Percentiles rank a stretch among this genome's conserved stretches.
phyloP scores from a whole-genome alignment of 2,329 filamentous ascomycete genomes.

The Aureobasidium sp. region DNA sequence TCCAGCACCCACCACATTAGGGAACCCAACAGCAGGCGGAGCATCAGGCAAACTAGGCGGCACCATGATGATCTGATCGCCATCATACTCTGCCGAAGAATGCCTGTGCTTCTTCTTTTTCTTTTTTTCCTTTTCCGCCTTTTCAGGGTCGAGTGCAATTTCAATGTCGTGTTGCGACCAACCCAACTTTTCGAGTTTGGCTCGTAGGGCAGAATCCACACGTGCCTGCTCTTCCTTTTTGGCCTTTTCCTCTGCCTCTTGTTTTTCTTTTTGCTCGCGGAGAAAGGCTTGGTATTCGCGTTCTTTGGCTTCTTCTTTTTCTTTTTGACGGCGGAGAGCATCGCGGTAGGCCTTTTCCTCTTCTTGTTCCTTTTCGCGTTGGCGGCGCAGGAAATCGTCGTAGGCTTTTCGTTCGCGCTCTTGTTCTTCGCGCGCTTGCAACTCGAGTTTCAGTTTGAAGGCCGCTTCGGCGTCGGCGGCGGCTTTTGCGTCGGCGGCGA shows the following conservation, averaged over 20 bases:
- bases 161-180: slow-evolving; percentile 44
- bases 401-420: slow-evolving; percentile 20
- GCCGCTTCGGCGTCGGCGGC: neutral
- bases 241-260: slow-evolving; percentile 36
- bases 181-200: slow-evolving; percentile 38
- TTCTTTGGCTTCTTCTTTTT: slow-evolving; percentile 38
- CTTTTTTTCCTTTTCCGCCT: slow-evolving; percentile 31
- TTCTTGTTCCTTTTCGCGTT: slow-evolving; percentile 18
- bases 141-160: slow-evolving; percentile 41
- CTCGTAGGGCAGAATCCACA: slow-evolving; percentile 41
- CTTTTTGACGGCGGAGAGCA: slow-evolving; percentile 15
- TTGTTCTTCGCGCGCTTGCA: neutral
- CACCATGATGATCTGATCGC: neutral
- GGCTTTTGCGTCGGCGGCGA: neutral
- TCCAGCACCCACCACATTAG: slow-evolving; percentile 1
- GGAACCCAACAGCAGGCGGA: neutral
- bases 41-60: slow-evolving; percentile 1
- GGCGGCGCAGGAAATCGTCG: neutral
- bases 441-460: neutral
- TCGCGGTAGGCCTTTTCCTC: slow-evolving; percentile 17
- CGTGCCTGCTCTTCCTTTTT: slow-evolving; percentile 35
- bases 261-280: slow-evolving; percentile 35
- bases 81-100: neutral
- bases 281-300: slow-evolving; percentile 34
- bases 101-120: slow-evolving; percentile 8